Percentiles rank a stretch among this genome's conserved stretches.
Conservation (phyloP, 306 rosid species). For the Macrotyloma uniflorum region DNA sequence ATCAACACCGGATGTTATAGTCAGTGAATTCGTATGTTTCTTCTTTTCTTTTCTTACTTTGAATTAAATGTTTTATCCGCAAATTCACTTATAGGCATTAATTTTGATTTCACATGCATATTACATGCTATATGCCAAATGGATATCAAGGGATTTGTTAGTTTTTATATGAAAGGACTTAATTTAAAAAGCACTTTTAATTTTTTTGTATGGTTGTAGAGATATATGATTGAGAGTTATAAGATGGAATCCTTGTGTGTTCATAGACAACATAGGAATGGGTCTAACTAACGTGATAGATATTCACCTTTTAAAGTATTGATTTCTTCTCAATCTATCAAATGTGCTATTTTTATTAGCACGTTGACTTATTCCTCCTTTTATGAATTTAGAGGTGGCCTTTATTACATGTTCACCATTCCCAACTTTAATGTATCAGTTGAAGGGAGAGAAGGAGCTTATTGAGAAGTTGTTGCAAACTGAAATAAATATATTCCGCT, state of each 20-base stretch:
- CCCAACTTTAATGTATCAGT: constrained; percentile 52
- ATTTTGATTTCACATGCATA: constrained; percentile 10
- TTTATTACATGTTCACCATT: constrained; percentile 15
- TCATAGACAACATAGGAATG: no score
- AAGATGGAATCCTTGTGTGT: no score
- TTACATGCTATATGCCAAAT: neutral
- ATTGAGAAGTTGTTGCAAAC: constrained; percentile 83
- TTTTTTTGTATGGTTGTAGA: no score
- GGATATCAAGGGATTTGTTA: neutral
- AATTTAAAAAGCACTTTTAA: no score
- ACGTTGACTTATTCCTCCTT: neutral
- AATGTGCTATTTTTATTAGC: neutral
- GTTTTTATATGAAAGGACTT: neutral
- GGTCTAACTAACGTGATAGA: neutral
- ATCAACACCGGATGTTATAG: constrained; percentile 88
- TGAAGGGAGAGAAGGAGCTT: constrained; percentile 96
- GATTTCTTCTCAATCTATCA: neutral
- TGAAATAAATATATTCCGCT: constrained; percentile 85
- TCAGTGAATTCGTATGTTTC: constrained; percentile 82
- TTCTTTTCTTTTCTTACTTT: neutral
- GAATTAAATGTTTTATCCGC: neutral
- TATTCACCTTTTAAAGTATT: neutral
- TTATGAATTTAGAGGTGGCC: neutral
- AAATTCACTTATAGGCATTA: neutral
- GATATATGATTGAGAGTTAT: no score